Base-by-base conservation (phyloP, 208 protist species). In the Strigomonas oncopelti region DNA sequence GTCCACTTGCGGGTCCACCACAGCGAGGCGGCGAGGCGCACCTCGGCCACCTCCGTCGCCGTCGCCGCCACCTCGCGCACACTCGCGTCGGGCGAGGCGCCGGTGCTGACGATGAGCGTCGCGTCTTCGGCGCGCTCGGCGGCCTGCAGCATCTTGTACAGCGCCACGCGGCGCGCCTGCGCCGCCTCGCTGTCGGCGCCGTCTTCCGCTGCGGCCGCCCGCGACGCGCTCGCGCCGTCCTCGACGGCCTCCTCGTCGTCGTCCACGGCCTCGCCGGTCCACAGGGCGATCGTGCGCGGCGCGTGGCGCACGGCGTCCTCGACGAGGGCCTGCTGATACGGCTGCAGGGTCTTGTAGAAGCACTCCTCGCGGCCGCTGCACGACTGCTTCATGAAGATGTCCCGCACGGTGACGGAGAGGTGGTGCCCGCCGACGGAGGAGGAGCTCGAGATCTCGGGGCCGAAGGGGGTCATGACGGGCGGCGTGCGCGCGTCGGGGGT, bases 371-470 rank as follows among this genome's bases (percentile, higher is more conserved):
- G 77, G 0, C 75, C 69, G 0, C 81, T 87, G 68, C 83, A 70
- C 18, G 86, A 85, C 67, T 92, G 77, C 81, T 95, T 95, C 65
- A 92, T 64, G 53, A 95, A 92, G 25, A 74, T 74, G 42, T 73
- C 75, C 13, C 81, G 80, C 34, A 78, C 61, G 32, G 71, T 81
- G 32, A 95, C 70, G 2, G 85, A 76, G 70, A 95, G 54, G 75
- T 95, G 89, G 55, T 95, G 89, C 7, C 89, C 89, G 29, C 89
- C 87, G 11, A 95, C 74, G 0, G 88, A 85, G 16, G 74, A 74
- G 28, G 79, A 81, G 75, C 78, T 84, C 3, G 78, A 84, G 27
- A 80, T 20, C 3, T 80, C 71, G 13, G 71, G 53, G 11, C 45
- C 61, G 24, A 28, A 20, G 8, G 62, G 54, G 48, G 31, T 29